Evolutionary conservation across 208 protist genomes (phyloP).

Genomic region (Trypanosoma mega): DNA sequence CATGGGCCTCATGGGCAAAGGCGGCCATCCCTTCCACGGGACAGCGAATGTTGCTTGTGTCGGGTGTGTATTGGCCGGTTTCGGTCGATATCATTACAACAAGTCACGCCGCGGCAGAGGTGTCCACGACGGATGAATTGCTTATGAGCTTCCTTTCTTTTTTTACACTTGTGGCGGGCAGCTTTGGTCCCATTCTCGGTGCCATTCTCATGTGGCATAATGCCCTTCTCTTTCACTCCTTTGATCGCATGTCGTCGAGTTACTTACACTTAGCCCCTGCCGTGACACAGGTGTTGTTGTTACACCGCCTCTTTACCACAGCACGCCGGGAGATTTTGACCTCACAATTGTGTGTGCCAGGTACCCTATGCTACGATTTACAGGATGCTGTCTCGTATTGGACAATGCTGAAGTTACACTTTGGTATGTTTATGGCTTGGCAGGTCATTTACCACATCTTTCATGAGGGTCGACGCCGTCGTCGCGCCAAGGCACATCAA

Average conservation of each 20-base stretch:
- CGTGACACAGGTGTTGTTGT: conserved; percentile 47
- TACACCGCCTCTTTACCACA: conserved; percentile 54
- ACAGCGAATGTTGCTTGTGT: conserved; percentile 6
- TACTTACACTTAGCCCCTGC: conserved; percentile 63
- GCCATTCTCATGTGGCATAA: conserved; percentile 71
- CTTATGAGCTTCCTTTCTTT: conserved; percentile 50
- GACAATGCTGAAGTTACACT: conserved; percentile 49
- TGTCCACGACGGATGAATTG: conserved; percentile 38
- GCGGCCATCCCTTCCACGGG: background rate
- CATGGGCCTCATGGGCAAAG: conserved; percentile 10
- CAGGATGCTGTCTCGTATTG: conserved; percentile 40
- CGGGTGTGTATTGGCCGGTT: conserved; percentile 48
- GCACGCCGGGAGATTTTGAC: conserved; percentile 38
- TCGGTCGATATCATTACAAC: conserved; percentile 43
- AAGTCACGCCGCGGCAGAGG: conserved; percentile 38
- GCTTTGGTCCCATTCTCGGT: conserved; percentile 62
- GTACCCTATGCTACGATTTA: conserved; percentile 57
- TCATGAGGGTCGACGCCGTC: conserved; percentile 39
- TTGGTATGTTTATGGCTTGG: conserved; percentile 67
- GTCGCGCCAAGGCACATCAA: conserved; percentile 22
- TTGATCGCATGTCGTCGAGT: conserved; percentile 68
- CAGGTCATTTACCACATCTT: conserved; percentile 63
- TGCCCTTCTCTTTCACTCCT: conserved; percentile 65
- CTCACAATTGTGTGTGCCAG: conserved; percentile 29
- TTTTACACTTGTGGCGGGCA: conserved; percentile 50